Evolutionary conservation across 1,284 basidiomycete genomes (phyloP), one percentile per base, ranked within the genome.

Genomic region (Ceratobasidium sp.): DNA sequence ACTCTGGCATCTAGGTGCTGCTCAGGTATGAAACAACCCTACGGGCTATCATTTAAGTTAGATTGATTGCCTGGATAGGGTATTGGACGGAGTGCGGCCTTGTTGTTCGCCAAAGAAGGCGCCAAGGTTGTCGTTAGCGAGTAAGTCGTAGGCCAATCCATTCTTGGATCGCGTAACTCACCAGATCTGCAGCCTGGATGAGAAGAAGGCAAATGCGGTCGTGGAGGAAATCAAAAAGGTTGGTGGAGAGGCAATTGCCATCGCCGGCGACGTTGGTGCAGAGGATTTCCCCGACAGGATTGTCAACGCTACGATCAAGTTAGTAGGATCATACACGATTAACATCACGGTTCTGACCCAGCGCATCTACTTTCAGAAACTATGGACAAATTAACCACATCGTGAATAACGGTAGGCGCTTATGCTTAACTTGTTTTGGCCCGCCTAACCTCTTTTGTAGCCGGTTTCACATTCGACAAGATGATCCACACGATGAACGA

Each of bases 381-480:
- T 92, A 86, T 73, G 89, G 89, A 25, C 88, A 90, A 76, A 86
- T 93, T 66, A 91, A 93, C 77, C 91, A 93, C 76, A 90, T 94
- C 69, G 83, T 93, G 47, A 93, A 92, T 80, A 93, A 93, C 73
- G 88, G 85, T 85, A 36, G n/a, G 78, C 75, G 14, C 5, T 57
- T 1, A n/a, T 53, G 1, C 14, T 9, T 46, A 33, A 64, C 42
- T 44, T 54, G 62, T 30, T 46, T 19, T 33, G 30, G 33, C 21
- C 54, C 29, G 54, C 11, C 33, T 67, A 39, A 53, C 23, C 25
- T 36, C 67, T 39, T 29, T 14, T 30, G 60, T 70, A 87, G 87
- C 91, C 67, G 91, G 91, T 49, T 94, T 93, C 80, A 93, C 92
- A 1, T 90, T 84, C 74, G 91, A 94, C 82, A 80, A 75, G 52